Base-by-base conservation (phyloP, 2,329 filamentous ascomycete genomes). In the Bretziella fagacearum region DNA sequence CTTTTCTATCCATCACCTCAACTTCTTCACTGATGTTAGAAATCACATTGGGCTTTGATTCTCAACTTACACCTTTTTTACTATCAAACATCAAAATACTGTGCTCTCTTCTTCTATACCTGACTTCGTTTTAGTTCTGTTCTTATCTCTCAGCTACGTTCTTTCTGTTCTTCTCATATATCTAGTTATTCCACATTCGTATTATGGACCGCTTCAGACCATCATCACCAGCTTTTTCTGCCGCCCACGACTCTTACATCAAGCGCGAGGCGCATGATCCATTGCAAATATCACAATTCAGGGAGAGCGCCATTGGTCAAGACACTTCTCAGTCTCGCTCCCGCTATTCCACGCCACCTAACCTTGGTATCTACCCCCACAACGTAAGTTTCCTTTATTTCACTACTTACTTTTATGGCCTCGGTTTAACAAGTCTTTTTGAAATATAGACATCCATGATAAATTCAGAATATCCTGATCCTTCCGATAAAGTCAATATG, bases 181-280 rank as follows among this genome's bases (percentile, higher is more conserved):
- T 27, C 33, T 46, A 4, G 6, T n/a, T 25, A 10, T 35, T 39
- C 20, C 37, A 26, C 22, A n/a, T 11, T 13, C 36, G 22, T 17
- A 48, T 54, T 22, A 61, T 69, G 66, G 62, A 60, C 51, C 61
- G 58, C 46, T 57, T 56, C 46, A 56, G 60, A 37, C 62, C 66
- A 29, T 64, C 63, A 36, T 71, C 70, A 18, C 69, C 70, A 49
- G 63, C 65, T 46, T 63, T 63, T 17, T 66, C 40, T 29, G 18
- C 25, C 23, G 32, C 20, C 18, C 13, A 33, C 30, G 18, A 33
- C 30, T n/a, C n/a, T 8, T 17, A 30, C 7, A 18, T 43, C 40
- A 43, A 26, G 15, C n/a, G 25, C 18, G 25, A 43, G 22, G n/a
- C 17, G 10, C 11, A 30, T 7, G 27, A 29, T 30, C 22, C 13